A percentile compares a stretch with the other conserved stretches of the same genome.
phyloP scores from a whole-genome alignment of 2,329 filamentous ascomycete genomes.

The Colletotrichum sp. region DNA sequence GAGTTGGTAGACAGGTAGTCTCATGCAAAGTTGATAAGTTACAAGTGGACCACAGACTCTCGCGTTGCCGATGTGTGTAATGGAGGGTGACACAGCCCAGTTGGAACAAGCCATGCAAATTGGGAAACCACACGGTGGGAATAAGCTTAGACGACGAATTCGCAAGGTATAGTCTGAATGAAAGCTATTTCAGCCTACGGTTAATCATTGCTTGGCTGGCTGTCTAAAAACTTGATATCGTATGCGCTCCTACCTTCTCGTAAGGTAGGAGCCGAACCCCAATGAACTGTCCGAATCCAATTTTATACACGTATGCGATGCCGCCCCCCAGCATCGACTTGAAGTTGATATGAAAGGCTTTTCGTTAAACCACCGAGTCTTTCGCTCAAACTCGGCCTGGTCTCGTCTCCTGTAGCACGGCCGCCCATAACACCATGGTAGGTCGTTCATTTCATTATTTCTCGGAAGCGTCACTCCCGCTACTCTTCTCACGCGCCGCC shows the following conservation, averaged over 20 bases:
- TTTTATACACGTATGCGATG: not conserved
- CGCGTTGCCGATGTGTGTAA: not conserved
- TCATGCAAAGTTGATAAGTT: conserved; percentile 9
- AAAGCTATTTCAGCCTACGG: not conserved
- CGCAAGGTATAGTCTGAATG: not conserved
- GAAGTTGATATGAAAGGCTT: not conserved
- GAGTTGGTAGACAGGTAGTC: conserved; percentile 24
- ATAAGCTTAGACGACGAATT: not conserved
- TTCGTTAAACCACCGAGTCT: not conserved
- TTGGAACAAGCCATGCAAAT: not conserved
- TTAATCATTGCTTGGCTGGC: not conserved
- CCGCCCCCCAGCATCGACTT: not conserved
- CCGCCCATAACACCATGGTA: not conserved
- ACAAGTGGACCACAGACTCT: not conserved
- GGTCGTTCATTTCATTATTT: not conserved
- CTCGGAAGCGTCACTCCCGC: not conserved
- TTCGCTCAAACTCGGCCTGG: not conserved
- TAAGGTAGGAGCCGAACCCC: not conserved
- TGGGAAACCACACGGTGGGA: not conserved
- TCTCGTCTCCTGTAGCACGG: not conserved
- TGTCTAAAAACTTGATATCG: conserved; percentile 1
- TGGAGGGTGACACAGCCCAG: not conserved
- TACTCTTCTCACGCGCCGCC: not conserved
- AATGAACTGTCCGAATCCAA: not conserved
- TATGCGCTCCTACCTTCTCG: not conserved